Conservation (phyloP, 2,329 filamentous ascomycete species). For the Phialophora tarda region DNA sequence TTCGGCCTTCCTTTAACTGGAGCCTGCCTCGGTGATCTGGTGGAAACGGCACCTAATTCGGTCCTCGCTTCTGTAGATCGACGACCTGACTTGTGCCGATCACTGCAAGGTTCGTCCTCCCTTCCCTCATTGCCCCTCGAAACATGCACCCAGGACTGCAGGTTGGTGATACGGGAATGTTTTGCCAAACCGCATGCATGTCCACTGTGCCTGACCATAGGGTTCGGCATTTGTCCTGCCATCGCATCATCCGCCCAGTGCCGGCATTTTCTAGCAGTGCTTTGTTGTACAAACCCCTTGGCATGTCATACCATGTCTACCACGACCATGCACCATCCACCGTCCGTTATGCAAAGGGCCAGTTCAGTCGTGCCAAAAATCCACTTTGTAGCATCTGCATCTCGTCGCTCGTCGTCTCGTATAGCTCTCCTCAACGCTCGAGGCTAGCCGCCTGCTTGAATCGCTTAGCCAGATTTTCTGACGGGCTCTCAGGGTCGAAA, state of each 20-base stretch:
- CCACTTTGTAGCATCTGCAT: not conserved
- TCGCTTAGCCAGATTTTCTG: slow-evolving; percentile 67
- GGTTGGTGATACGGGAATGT: not conserved
- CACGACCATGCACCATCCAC: not conserved
- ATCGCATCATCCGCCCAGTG: slow-evolving; percentile 8
- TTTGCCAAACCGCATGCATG: not conserved
- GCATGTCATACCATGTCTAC: not conserved
- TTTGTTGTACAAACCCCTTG: slow-evolving; percentile 5
- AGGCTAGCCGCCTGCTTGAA: slow-evolving; percentile 60
- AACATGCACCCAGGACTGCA: not conserved
- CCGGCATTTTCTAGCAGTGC: not conserved
- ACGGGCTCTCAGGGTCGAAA: slow-evolving; percentile 55
- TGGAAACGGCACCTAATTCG: slow-evolving; percentile 16
- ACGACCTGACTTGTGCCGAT: slow-evolving; percentile 13
- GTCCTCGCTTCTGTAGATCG: slow-evolving; percentile 25
- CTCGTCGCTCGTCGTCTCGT: not conserved
- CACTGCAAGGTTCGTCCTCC: not conserved
- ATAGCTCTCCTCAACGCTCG: slow-evolving; percentile 29
- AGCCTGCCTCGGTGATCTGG: slow-evolving; percentile 4
- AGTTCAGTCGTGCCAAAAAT: slow-evolving; percentile 11
- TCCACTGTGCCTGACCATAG: slow-evolving; percentile 2
- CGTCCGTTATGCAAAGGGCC: slow-evolving; percentile 22
- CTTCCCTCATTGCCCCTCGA: not conserved
- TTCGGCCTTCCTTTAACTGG: not conserved
- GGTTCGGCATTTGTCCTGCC: not conserved